Percentiles rank a stretch among this genome's conserved stretches.
Conservation (phyloP, 2,329 filamentous ascomycete species). For the Pestalotiopsis sp. region DNA sequence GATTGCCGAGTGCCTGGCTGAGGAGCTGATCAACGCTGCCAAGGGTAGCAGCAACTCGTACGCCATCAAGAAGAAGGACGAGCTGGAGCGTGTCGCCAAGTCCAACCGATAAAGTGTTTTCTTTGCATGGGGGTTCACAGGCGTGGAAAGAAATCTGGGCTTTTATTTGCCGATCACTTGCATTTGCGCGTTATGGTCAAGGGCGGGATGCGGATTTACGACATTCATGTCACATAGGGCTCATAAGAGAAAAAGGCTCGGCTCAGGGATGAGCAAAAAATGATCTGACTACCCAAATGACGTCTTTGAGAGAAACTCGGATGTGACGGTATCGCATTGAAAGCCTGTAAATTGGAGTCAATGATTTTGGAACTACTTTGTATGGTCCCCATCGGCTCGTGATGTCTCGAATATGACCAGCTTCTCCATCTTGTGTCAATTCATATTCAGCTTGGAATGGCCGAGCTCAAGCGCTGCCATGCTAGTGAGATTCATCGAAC, state of each 20-base stretch:
- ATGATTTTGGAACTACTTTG: not conserved
- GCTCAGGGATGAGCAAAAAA: slow-evolving; percentile 34
- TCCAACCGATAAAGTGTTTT: slow-evolving; percentile 89
- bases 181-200: slow-evolving; percentile 49
- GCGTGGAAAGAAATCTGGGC: slow-evolving; percentile 40
- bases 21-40: slow-evolving; percentile 99
- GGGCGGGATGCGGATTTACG: slow-evolving; percentile 43
- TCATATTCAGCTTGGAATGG: too few species aligned
- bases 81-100: slow-evolving; percentile 99
- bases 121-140: slow-evolving; percentile 40
- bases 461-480: too few species aligned
- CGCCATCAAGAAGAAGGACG: slow-evolving; percentile 99
- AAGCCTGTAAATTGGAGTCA: slow-evolving; percentile 8
- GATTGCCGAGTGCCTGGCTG: slow-evolving; percentile 98
- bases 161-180: slow-evolving; percentile 37
- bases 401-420: not conserved
- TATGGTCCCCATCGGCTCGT: not conserved
- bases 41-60: slow-evolving; percentile 99
- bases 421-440: not conserved
- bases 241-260: slow-evolving; percentile 40
- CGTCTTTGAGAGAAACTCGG: slow-evolving; percentile 17
- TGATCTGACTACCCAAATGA: slow-evolving; percentile 40
- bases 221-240: slow-evolving; percentile 47
- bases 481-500: too few species aligned
- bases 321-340: slow-evolving; percentile 6